These are phyloP conservation scores for Syncephalastrum contaminatum DNA, from an alignment of 371 early-diverging fungal species.

Conservation along the genomic window DNA sequence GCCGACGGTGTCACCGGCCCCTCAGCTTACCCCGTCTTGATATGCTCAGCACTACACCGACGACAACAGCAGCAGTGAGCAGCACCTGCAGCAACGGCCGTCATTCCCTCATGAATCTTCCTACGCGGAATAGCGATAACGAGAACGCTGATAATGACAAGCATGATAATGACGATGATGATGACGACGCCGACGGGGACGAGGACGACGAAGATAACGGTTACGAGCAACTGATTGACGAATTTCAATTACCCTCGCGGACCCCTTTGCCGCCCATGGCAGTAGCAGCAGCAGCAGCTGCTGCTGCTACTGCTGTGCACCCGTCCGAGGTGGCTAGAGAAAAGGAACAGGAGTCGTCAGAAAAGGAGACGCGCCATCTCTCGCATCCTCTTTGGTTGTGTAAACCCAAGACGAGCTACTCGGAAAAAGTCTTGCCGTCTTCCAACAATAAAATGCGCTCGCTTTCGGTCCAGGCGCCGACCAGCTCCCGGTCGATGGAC, in stretches of 20 bases:
- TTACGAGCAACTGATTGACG: constrained; percentile 12
- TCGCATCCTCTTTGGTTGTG: not conserved
- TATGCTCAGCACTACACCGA: no score
- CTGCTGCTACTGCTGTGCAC: not conserved
- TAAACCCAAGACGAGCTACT: not conserved
- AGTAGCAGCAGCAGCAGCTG: not conserved
- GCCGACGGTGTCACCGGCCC: no score
- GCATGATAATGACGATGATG: no score
- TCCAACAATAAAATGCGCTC: constrained; percentile 10
- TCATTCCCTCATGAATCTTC: no score
- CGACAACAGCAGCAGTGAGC: no score
- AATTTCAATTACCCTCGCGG: constrained; percentile 14
- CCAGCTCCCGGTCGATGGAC: constrained; percentile 9
- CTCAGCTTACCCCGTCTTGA: no score
- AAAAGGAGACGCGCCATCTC: not conserved
- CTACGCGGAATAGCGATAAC: no score
- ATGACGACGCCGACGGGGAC: not conserved
- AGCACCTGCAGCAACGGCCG: no score
- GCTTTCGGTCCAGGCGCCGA: no score
- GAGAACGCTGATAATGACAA: no score
- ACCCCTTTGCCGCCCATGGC: not conserved
- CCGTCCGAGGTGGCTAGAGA: no score
- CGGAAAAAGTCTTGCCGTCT: not conserved
- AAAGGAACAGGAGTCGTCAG: not conserved
- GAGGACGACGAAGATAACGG: constrained; percentile 11